Percentiles rank a stretch among this genome's conserved stretches.
These are phyloP conservation scores for Beta corolliflora DNA, from an alignment of 179 eudicot species.

Conservation along the genomic window DNA sequence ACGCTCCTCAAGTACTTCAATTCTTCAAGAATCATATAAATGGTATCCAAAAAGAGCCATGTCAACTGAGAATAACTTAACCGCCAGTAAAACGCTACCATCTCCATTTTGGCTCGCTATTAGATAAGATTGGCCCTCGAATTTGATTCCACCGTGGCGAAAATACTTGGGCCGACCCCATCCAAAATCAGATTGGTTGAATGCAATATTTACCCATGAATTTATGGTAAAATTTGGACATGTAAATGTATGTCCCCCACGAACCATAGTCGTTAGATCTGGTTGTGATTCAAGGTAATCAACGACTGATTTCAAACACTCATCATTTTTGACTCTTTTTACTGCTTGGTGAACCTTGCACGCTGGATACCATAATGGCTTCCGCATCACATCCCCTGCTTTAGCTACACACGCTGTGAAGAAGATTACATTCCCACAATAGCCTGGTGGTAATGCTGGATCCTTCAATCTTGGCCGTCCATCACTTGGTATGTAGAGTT, in stretches of 20 bases:
- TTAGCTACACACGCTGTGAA: constrained; percentile 32
- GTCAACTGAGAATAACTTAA: constrained; percentile 35
- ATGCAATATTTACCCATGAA: constrained; percentile 43
- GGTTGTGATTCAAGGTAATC: constrained; percentile 51
- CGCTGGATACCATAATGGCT: constrained; percentile 35
- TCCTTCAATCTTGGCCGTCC: constrained; percentile 43
- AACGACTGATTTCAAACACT: constrained; percentile 44
- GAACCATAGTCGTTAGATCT: constrained; percentile 33
- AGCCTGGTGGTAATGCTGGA: constrained; percentile 35
- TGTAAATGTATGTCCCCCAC: constrained; percentile 35
- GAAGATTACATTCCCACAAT: constrained; percentile 44
- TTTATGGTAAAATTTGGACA: constrained; percentile 46
- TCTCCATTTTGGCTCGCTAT: constrained; percentile 41
- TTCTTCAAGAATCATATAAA: constrained; percentile 31
- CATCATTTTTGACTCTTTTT: constrained; percentile 16
- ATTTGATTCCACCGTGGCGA: constrained; percentile 43
- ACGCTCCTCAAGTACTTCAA: too few relatives aligned
- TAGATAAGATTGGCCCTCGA: constrained; percentile 43
- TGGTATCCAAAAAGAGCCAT: constrained; percentile 40
- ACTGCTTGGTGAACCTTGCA: constrained; percentile 35
- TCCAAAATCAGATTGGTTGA: constrained; percentile 49
- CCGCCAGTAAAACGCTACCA: constrained; percentile 31
- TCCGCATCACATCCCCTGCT: constrained; percentile 35
- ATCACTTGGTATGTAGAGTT: constrained; percentile 43
- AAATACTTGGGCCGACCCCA: constrained; percentile 52